Base-by-base conservation (phyloP, 1,284 basidiomycete species). In the Pulchroboletus neoregius region DNA sequence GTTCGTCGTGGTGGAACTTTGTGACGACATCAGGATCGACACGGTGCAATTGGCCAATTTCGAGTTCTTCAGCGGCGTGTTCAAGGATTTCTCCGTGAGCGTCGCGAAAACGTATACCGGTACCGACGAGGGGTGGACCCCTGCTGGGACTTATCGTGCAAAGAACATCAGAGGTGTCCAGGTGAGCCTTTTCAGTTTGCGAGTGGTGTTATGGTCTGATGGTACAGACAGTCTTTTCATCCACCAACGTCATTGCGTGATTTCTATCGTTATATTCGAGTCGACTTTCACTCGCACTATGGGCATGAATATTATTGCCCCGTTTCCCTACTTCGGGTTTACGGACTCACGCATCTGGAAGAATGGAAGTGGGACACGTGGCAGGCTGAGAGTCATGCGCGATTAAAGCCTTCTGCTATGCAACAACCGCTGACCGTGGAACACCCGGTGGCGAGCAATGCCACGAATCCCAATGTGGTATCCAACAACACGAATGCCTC, bases 11-110 rank as follows among this genome's bases (percentile, higher is more conserved):
- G 86, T 98, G 35, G 96, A 99, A 68, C 81, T 98, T 6, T 99
- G 96, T 70, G 94, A 98, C 57, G 95, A 98, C 65, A 94, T 99
- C 56, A 76, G 89, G 31, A 92, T 98, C 59, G 94, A 99, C 66
- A 95, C 94, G 0, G 80, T 99, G 41, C 94, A 98, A 63, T 72
- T 99, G 6, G 94, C 94, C 44, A 96, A 98, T 61, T 96, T 91
- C 67, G 95, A 99, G 70, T 98, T 98, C 72, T 99, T 98, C 71
- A 94, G 90, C 57, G 93, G 94, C 9, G 90, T 97, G 42, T 96
- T 99, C 71, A 90, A 91, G 66, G 88, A 94, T 44, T 89, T 99
- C 54, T 78, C 78, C 3, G 85, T 99, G 35, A 90, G 87, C 58
- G 91, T 92, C 2, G 84, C 90, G 5, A 87, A 89, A 65, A 87